Base-by-base conservation (phyloP, 345 rosid species). In the Trapa bicornis region DNA sequence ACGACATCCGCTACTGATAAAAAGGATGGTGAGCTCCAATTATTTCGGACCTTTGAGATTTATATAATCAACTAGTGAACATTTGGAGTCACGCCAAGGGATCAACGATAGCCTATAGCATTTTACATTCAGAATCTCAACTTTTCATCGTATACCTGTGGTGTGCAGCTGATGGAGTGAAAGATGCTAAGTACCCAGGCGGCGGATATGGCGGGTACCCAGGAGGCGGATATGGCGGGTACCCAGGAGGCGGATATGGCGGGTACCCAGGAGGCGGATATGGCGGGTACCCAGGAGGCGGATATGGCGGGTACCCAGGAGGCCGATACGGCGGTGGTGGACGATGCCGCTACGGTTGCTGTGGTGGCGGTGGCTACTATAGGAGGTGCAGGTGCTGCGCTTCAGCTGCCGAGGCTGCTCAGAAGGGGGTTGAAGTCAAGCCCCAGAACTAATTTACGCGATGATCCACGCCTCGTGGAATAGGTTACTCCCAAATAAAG, bases 401-500 rank as follows among this genome's bases (percentile, higher is more conserved):
- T 54, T 54, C 60, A 6, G 60, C 60, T n/a, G 60, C 60, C 33
- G 60, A 54, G 60, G 60, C 60, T 54, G 60, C 60, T 54, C 60
- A 54, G 35, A 54, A 17, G 35, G 60, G 32, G 32, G 33, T n/a
- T 4, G 60, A 54, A 7, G 60, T 54, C 60, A 54, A 54, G 60
- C 60, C 60, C 60, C 35, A 54, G 60, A 54, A 54, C 60, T 54
- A 2, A 41, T 22, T 22, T 22, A 22, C 29, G 9, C n/a, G 32
- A 35, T 35, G 11, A 54, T 16, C n/a, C 22, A 45, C 7, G 48
- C 13, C 13, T 11, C 2, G 48, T 45, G 48, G 8, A 45, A 45
- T 22, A 22, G 29, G 6, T 45, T 45, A 45, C 2, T 45, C 8
- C 43, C 43, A 41, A 41, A 41, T 41, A 41, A 41, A 22, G 29